These are phyloP conservation scores for Aureobasidium sp. DNA, from an alignment of 2,329 filamentous ascomycete species.

Conservation along the genomic window DNA sequence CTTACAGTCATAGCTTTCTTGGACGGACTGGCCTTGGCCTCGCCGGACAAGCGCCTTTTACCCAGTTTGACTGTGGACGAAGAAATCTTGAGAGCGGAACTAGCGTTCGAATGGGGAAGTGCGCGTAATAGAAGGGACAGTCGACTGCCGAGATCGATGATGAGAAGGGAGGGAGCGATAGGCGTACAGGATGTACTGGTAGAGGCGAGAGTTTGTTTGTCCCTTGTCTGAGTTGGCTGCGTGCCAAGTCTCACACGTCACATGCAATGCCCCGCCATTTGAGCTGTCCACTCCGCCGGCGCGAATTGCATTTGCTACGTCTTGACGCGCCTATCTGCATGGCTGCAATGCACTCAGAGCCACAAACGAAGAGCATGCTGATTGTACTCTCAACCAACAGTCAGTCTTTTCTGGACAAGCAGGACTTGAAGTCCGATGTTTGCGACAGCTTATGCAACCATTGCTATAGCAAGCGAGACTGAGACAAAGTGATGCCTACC, in stretches of 20 bases:
- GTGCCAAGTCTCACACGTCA: slow-evolving; percentile 5
- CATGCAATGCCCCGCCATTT: slow-evolving; percentile 4
- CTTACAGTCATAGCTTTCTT: slow-evolving; percentile 47
- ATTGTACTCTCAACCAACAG: too few species aligned
- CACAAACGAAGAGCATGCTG: too few species aligned
- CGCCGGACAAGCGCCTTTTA: slow-evolving; percentile 44
- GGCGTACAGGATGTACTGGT: not conserved
- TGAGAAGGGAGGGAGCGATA: not conserved
- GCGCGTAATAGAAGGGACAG: not conserved
- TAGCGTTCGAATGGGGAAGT: not conserved
- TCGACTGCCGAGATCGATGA: not conserved
- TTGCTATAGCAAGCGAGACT: too few species aligned
- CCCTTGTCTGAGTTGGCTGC: not conserved
- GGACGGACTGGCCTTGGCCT: slow-evolving; percentile 36
- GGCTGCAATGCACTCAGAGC: too few species aligned
- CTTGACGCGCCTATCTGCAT: too few species aligned
- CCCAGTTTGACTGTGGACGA: slow-evolving; percentile 32
- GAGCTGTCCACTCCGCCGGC: not conserved
- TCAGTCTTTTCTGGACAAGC: too few species aligned
- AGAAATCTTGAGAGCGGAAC: slow-evolving; percentile 7
- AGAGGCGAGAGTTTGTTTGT: slow-evolving; percentile 1
- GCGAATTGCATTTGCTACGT: too few species aligned
- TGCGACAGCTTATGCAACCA: too few species aligned
- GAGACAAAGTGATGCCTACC: too few species aligned
- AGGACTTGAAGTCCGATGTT: too few species aligned